Evolutionary conservation across 2,329 filamentous ascomycete species (phyloP), one percentile per base, ranked within the genome.

Genomic region (Hypoxylon sp.): DNA sequence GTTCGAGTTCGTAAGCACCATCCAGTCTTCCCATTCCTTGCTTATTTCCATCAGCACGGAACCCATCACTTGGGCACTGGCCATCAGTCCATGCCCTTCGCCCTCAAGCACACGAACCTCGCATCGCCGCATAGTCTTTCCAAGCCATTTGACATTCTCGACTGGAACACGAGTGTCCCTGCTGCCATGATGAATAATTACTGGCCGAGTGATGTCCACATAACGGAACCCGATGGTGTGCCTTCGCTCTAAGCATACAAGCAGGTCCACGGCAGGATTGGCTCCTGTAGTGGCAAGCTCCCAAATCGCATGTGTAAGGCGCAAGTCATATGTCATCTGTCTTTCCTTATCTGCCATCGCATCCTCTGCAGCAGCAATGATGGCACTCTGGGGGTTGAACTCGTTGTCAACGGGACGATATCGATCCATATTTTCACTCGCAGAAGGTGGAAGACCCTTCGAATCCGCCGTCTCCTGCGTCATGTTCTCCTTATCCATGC

Each of bases 141-240:
- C 95, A 6, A 99, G 86, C 96, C 96, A 99, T 72, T 91, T 88
- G 22, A 98, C 94, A 76, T 99, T 99, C 64, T 97, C 96, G 13
- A 97, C 92, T 0, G 96, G 96, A 1, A 99, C 96, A 25, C 96
- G 89, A 6, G 92, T 94, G 77, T 99, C 96, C 74, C 92, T 90
- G 76, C 90, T 93, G 40, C 96, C 96, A 78, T 99, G 96, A 76
- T 98, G 95, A 72, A 99, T 97, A 25, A 98, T 91, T 0, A 98
- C 92, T 0, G 93, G 89, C 7, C 94, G 89, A 5, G 92, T 97
- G 72, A 99, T 97, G 78, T 99, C 96, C 17, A 97, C 95, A 77
- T 99, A 99, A 55, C 95, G 90, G 82, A 99, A 99, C 0, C 96
- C 96, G 74, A 99, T 97, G 0, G 92, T 90, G 75, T 97, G 94